Percentiles rank a stretch among this genome's conserved stretches.
Conservation (phyloP, 148 eudicot species). For the Persicaria maculosa region DNA sequence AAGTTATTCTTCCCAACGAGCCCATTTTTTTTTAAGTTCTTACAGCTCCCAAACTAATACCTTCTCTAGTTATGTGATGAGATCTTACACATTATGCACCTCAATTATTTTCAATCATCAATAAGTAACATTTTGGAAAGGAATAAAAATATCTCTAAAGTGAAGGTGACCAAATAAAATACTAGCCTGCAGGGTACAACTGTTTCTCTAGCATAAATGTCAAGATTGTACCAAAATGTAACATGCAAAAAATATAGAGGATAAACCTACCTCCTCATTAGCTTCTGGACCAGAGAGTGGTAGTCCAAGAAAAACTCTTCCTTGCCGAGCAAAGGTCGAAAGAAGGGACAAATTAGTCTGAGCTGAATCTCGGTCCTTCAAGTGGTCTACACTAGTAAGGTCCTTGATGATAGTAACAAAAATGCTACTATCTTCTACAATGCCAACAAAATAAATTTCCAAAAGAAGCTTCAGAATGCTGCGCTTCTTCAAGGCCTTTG, state of each 20-base stretch:
- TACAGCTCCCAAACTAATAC: background rate
- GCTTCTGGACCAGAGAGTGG: slow-evolving; percentile 65
- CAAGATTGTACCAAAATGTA: background rate
- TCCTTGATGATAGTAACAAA: slow-evolving; percentile 79
- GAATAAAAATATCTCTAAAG: background rate
- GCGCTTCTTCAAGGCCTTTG: slow-evolving; percentile 92
- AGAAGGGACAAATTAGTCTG: slow-evolving; percentile 94
- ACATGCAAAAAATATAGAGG: background rate
- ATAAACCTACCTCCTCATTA: slow-evolving; percentile 61
- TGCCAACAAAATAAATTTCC: slow-evolving; percentile 93
- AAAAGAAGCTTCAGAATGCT: slow-evolving; percentile 84
- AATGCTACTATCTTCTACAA: slow-evolving; percentile 65
- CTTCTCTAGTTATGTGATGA: background rate
- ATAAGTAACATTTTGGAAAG: background rate
- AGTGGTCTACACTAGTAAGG: slow-evolving; percentile 70
- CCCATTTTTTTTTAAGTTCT: no score
- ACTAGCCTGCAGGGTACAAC: background rate
- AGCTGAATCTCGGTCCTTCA: slow-evolving; percentile 89
- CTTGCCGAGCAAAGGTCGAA: slow-evolving; percentile 92
- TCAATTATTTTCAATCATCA: background rate
- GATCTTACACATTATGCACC: background rate
- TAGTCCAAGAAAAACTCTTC: slow-evolving; percentile 79
- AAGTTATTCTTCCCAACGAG: background rate
- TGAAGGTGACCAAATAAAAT: background rate
- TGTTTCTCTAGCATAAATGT: background rate